These are phyloP conservation scores for Colletotrichum filicis DNA, from an alignment of 2,329 filamentous ascomycete genomes.

Conservation along the genomic window DNA sequence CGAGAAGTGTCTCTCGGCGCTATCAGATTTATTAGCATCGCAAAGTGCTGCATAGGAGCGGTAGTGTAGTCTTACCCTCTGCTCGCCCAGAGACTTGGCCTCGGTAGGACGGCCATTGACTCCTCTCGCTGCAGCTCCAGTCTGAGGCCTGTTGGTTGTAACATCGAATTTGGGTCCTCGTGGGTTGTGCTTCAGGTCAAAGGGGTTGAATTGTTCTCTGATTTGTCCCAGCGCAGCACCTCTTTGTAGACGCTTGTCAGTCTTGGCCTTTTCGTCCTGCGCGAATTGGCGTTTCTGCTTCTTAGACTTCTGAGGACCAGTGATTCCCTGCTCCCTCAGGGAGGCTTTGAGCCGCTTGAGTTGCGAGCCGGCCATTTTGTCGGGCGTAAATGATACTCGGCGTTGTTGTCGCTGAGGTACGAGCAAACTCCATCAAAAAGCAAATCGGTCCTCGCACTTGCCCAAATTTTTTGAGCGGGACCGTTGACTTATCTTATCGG, in stretches of 20 bases:
- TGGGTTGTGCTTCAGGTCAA: slow-evolving; percentile 87
- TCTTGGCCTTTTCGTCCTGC: slow-evolving; percentile 71
- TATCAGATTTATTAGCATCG: slow-evolving; percentile 44
- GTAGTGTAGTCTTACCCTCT: slow-evolving; percentile 67
- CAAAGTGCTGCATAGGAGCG: slow-evolving; percentile 29
- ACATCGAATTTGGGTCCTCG: slow-evolving; percentile 87
- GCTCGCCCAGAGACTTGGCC: slow-evolving; percentile 87
- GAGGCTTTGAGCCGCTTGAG: slow-evolving; percentile 95
- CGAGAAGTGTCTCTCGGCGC: slow-evolving; percentile 84
- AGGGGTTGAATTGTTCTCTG: slow-evolving; percentile 97
- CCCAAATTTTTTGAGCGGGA: slow-evolving; percentile 40
- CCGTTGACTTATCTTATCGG: slow-evolving; percentile 41
- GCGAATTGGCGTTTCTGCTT: slow-evolving; percentile 86
- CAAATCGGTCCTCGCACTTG: neutral
- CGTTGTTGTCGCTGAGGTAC: slow-evolving; percentile 15
- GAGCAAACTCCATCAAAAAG: neutral
- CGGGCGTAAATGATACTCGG: neutral
- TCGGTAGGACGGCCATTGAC: slow-evolving; percentile 82
- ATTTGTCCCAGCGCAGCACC: slow-evolving; percentile 85
- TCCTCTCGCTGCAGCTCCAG: slow-evolving; percentile 63
- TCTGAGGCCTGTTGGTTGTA: slow-evolving; percentile 71
- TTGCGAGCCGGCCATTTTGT: slow-evolving; percentile 90
- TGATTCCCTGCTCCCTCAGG: slow-evolving; percentile 87
- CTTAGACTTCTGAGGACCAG: slow-evolving; percentile 93
- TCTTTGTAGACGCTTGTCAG: slow-evolving; percentile 80